Evolutionary conservation across 1,139 yeast species (phyloP).

Genomic region (Komagataea norvegica): DNA sequence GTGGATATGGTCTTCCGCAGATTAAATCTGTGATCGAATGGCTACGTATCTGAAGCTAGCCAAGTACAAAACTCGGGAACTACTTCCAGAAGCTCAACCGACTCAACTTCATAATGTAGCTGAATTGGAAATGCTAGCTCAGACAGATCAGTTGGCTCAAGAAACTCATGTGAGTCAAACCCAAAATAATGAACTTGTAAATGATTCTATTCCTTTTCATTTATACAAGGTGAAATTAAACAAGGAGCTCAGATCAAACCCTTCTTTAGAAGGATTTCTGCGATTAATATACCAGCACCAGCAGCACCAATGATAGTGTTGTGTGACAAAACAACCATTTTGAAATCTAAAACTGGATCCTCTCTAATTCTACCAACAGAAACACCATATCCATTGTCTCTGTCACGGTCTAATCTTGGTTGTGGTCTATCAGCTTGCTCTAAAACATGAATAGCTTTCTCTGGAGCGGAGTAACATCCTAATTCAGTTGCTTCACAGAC

Average conservation of each 20-base stretch:
- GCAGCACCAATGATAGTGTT: slow-evolving; percentile 99
- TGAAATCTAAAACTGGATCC: slow-evolving; percentile 88
- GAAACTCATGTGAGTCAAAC: too few species aligned
- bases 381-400: slow-evolving; percentile 93
- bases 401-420: slow-evolving; percentile 94
- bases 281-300: slow-evolving; percentile 97
- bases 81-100: too few species aligned
- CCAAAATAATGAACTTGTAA: too few species aligned
- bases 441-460: slow-evolving; percentile 83
- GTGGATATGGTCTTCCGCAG: too few species aligned
- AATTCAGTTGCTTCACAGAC: slow-evolving; percentile 77
- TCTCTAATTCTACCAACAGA: slow-evolving; percentile 92
- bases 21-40: too few species aligned
- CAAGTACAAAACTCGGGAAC: too few species aligned
- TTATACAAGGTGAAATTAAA: too few species aligned
- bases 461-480: slow-evolving; percentile 89
- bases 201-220: too few species aligned
- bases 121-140: too few species aligned
- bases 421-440: slow-evolving; percentile 95
- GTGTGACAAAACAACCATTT: slow-evolving; percentile 94
- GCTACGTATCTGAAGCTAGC: too few species aligned
- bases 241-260: slow-evolving; percentile 48
- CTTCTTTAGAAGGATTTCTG: slow-evolving; percentile 80
- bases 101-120: too few species aligned
- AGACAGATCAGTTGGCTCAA: too few species aligned